Base-by-base conservation (phyloP, 202 grass and related monocot genomes). In the Sporobolus alterniflorus region DNA sequence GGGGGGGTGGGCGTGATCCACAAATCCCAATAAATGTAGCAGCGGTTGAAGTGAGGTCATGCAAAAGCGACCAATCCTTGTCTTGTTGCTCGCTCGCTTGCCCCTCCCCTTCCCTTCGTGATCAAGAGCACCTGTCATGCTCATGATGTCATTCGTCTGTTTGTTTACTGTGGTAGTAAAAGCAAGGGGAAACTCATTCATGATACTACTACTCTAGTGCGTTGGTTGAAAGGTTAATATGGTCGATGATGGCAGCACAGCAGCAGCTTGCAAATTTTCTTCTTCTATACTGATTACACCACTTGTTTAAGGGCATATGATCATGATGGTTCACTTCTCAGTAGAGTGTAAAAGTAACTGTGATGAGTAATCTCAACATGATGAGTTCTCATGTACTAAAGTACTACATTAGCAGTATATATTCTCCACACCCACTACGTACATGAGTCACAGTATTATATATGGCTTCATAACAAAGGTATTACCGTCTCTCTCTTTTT, bases 1-100 rank as follows among this genome's bases (percentile, higher is more conserved):
- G 50, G 73, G 21, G 46, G 44, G 72, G 21, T 44, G 78, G 34
- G 80, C 75, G 64, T 83, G 84, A 84, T 78, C 80, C 46, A 75
- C 84, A 83, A 84, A 86, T 86, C 88, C 69, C 88, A 71, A 87
- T 90, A 90, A 87, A 87, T 86, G 80, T 41, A 83, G 79, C 78
- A 17, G 80, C 78, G 21, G 88, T 80, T 90, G 62, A 43, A 64
- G 84, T 87, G 88, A 87, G 84, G 84, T 83, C 88, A 80, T 75
- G 79, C 54, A 75, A 90, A 90, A 83, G 74, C 40, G 68, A 47
- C 44, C 83, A 64, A 79, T 79, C 52, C 80, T 83, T 79, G 74
- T 83, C 79, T 50, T 82, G 21, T 85, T 78, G 33, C 69, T 39
- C 21, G 30, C 30, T 31, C 49, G 12, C 60, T 68, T 21, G 26